A percentile compares a stretch with the other conserved stretches of the same genome.
Conservation (phyloP, 225 moss, liverwort and hornwort species). For the Physcomitrellopsis africana region DNA sequence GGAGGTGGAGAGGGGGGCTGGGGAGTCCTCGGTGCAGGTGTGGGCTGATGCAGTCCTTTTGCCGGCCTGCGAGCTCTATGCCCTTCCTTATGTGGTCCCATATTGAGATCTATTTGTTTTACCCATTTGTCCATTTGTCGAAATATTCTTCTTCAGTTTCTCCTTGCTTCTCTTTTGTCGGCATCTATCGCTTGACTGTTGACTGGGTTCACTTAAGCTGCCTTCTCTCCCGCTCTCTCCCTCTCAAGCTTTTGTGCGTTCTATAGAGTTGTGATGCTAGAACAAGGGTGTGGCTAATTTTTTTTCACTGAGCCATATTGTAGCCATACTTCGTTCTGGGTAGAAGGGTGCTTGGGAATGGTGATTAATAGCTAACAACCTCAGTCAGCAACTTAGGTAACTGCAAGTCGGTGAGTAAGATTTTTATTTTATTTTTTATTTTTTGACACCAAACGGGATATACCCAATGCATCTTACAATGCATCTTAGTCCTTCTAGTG, state of each 20-base stretch:
- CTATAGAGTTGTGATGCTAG: neutral
- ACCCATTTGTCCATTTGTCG: slow-evolving; percentile 52
- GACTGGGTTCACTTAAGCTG: neutral
- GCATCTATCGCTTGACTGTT: neutral
- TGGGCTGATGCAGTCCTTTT: slow-evolving; percentile 82
- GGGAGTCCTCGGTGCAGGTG: slow-evolving; percentile 69
- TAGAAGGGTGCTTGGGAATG: no score
- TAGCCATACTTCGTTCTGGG: no score
- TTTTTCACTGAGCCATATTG: neutral
- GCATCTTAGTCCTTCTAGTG: no score
- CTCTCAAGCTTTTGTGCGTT: neutral
- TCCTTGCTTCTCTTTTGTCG: neutral
- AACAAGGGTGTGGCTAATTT: neutral
- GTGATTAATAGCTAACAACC: no score
- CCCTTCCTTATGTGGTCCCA: slow-evolving; percentile 96
- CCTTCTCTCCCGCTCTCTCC: neutral
- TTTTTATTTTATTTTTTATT: no score
- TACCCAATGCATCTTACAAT: no score
- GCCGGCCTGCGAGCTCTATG: slow-evolving; percentile 70
- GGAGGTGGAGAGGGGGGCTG: slow-evolving; percentile 68
- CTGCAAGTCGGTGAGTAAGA: no score
- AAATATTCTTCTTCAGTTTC: slow-evolving; percentile 29
- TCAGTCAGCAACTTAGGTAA: no score
- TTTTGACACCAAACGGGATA: no score
- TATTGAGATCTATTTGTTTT: slow-evolving; percentile 80